Conservation (phyloP, 176 grass and related monocot species). For the Eragrostis nindensis region DNA sequence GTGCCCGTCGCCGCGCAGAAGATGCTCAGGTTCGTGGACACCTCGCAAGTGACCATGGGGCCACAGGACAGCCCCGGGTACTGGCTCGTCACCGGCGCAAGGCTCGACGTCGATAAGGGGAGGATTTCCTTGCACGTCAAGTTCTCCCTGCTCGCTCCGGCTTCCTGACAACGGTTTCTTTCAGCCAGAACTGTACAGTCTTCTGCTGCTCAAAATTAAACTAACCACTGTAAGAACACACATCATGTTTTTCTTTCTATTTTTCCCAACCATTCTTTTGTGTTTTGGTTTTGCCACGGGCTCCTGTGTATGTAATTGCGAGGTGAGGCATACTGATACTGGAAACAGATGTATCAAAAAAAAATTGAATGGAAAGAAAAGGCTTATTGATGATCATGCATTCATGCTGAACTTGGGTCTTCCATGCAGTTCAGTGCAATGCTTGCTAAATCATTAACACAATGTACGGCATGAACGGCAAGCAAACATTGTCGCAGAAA, state of each 20-base stretch:
- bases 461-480: too few species aligned
- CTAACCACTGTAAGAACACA: conserved; percentile 25
- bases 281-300: background rate
- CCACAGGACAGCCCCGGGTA: conserved; percentile 74
- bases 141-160: conserved; percentile 74
- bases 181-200: conserved; percentile 19
- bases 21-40: conserved; percentile 80
- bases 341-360: conserved; percentile 5
- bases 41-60: conserved; percentile 70
- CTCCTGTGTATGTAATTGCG: too few species aligned
- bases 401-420: too few species aligned
- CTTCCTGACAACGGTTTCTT: conserved; percentile 10
- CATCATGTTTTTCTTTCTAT: background rate
- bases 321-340: background rate
- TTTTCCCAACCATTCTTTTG: conserved; percentile 8
- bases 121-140: conserved; percentile 82
- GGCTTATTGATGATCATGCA: background rate
- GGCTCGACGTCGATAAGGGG: conserved; percentile 74
- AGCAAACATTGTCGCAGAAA: too few species aligned
- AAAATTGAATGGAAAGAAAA: too few species aligned
- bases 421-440: background rate
- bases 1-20: conserved; percentile 60
- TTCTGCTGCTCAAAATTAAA: conserved; percentile 20
- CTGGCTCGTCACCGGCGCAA: conserved; percentile 87
- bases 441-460: background rate